These are phyloP conservation scores for Haberlea rhodopensis DNA, from an alignment of 257 asterid genomes.

Conservation along the genomic window DNA sequence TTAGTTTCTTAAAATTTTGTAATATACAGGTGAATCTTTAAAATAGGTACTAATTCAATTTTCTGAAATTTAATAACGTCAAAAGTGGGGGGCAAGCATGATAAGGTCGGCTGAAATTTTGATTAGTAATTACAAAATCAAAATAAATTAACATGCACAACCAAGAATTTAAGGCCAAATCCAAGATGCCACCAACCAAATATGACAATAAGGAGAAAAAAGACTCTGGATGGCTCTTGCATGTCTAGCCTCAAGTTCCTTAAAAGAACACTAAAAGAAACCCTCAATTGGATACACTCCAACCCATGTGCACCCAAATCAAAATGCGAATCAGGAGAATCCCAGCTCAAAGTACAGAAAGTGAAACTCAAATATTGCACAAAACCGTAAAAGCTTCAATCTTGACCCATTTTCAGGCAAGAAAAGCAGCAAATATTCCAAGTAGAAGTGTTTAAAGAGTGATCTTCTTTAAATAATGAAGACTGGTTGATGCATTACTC, in stretches of 20 bases:
- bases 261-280: constrained; percentile 19
- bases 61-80: constrained; percentile 1
- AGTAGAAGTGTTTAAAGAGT: constrained; percentile 28
- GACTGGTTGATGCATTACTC: constrained; percentile 28
- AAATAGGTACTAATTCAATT: neutral
- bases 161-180: constrained; percentile 34
- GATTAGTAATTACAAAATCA: constrained; percentile 22
- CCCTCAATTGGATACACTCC: constrained; percentile 25
- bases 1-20: neutral
- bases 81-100: neutral
- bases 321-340: constrained; percentile 21
- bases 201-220: neutral
- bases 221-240: constrained; percentile 42
- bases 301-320: constrained; percentile 36
- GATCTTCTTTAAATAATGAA: constrained; percentile 44
- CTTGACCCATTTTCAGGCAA: constrained; percentile 22
- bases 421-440: constrained; percentile 30
- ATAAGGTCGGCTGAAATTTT: neutral
- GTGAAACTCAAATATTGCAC: constrained; percentile 29
- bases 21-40: neutral
- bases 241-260: constrained; percentile 35
- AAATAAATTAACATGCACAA: constrained; percentile 39
- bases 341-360: constrained; percentile 33
- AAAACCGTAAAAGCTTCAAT: constrained; percentile 22
- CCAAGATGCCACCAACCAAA: constrained; percentile 24